Base-by-base conservation (phyloP, 352 stramenopile genomes). In the Phytophthora foliorum region DNA sequence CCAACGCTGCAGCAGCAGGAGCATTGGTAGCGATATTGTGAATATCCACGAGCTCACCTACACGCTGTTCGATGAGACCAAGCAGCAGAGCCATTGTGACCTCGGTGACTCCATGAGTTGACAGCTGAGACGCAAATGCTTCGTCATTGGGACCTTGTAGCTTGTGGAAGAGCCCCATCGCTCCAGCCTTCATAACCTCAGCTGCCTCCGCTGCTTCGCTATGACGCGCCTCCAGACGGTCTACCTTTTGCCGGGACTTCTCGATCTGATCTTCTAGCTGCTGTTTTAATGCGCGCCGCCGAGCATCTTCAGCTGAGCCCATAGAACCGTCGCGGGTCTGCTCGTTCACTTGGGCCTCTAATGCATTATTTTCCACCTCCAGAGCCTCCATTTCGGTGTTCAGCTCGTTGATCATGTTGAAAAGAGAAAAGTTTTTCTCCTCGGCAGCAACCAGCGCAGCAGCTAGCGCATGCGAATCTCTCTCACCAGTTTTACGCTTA, bases 381-480 rank as follows among this genome's bases (percentile, higher is more conserved):
- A 95, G 67, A 17, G 75, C 78, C 71, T 97, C 87, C 82, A 97
- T 97, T 58, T 97, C 91, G 2, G 84, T 95, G 74, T 94, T 98
- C 38, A 98, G 75, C 52, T 98, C 90, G 74, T 98, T 98, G 73
- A 98, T 95, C 69, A 97, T 92, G 58, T 98, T 98, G 71, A 98
- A 98, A 17, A 98, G 82, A 45, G 86, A 96, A 61, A 98, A 98
- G 74, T 98, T 98, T 72, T 98, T 97, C 63, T 98, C 93, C 46
- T 98, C 94, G 3, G 91, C 91, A 41, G 89, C 76, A 42, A 97
- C 48, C 41, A 98, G 87, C 25, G 85, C 91, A 36, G 86, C 80
- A 17, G 95, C 88, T 36, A 98, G 75, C 50, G 95, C 89, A 8
- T 94, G 75, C 24, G 95, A 80, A 72, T 97, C 88, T 17, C 52